A percentile compares a stretch with the other conserved stretches of the same genome.
Evolutionary conservation across 2,329 filamentous ascomycete species (phyloP).

Genomic region (Epichloe elymi): DNA sequence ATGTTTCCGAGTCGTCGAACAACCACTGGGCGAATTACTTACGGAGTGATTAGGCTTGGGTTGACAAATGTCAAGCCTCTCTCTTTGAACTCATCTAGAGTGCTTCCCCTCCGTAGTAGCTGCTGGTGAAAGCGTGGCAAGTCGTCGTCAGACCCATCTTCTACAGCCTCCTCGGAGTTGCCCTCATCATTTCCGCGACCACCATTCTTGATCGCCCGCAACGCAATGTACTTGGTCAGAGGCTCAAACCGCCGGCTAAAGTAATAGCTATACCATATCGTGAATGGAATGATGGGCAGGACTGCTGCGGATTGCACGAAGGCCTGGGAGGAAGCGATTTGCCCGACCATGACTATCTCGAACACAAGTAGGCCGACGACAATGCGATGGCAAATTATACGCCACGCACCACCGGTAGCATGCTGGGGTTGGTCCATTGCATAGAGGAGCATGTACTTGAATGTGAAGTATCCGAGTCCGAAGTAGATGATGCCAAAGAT

Average conservation of each 20-base stretch:
- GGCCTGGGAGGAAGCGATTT: conserved; percentile 62
- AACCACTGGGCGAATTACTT: conserved; percentile 23
- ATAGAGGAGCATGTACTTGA: conserved; percentile 96
- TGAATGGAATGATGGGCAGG: conserved; percentile 62
- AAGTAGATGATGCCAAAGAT: conserved; percentile 77
- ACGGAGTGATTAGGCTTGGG: conserved; percentile 57
- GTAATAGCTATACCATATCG: conserved; percentile 80
- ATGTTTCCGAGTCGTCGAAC: not conserved
- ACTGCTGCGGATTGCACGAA: conserved; percentile 62
- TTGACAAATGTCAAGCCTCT: conserved; percentile 61
- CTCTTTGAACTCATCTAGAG: conserved; percentile 60
- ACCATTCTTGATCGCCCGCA: conserved; percentile 62
- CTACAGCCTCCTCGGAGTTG: conserved; percentile 21
- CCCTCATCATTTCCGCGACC: conserved; percentile 32
- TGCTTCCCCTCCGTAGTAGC: conserved; percentile 42
- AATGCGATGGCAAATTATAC: conserved; percentile 88
- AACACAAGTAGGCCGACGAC: conserved; percentile 79
- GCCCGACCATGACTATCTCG: conserved; percentile 80
- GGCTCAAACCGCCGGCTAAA: conserved; percentile 74
- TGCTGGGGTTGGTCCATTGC: conserved; percentile 97
- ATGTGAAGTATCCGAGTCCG: conserved; percentile 69
- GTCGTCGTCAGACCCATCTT: conserved; percentile 28
- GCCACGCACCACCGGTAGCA: conserved; percentile 86
- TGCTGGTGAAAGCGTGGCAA: conserved; percentile 27
- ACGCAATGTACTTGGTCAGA: conserved; percentile 80